phyloP scores from a whole-genome alignment of 2,329 filamentous ascomycete species.

The Ascosphaera aggregata region DNA sequence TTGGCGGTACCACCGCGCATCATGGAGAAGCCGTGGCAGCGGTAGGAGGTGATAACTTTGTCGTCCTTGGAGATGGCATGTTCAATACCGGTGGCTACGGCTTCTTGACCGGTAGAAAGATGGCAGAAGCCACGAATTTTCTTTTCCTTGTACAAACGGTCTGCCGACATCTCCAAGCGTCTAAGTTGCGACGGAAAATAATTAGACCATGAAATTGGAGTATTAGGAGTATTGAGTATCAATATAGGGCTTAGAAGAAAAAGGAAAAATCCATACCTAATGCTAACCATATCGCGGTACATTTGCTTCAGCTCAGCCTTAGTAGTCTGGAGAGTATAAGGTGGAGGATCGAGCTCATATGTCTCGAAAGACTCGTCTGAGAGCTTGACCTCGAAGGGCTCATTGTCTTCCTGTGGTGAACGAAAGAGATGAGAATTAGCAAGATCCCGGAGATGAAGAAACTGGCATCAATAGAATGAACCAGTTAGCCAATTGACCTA shows the following conservation, averaged over 20 bases:
- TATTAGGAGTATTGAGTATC: neutral
- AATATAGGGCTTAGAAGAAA: neutral
- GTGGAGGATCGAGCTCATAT: conserved; percentile 90
- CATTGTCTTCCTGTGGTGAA: conserved; percentile 55
- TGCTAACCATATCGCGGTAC: conserved; percentile 93
- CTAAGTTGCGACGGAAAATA: conserved; percentile 29
- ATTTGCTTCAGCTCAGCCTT: conserved; percentile 98
- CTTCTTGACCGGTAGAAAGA: conserved; percentile 92
- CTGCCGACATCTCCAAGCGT: conserved; percentile 99
- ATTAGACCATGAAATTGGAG: conserved; percentile 1
- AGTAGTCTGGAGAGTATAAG: conserved; percentile 78
- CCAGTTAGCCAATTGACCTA: neutral
- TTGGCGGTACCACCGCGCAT: conserved; percentile 86
- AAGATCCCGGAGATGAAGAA: neutral
- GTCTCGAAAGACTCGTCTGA: conserved; percentile 99
- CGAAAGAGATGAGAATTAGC: conserved; percentile 3
- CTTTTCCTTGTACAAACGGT: conserved; percentile 99
- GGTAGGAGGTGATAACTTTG: conserved; percentile 93
- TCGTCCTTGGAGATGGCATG: conserved; percentile 79
- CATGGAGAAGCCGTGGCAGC: conserved; percentile 93
- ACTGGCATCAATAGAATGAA: neutral
- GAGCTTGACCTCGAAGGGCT: conserved; percentile 76
- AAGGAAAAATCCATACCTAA: conserved; percentile 36
- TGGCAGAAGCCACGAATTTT: conserved; percentile 99
- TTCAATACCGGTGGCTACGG: conserved; percentile 90